phyloP scores from a whole-genome alignment of 2,329 filamentous ascomycete species.

The Westerdykella ornata region DNA sequence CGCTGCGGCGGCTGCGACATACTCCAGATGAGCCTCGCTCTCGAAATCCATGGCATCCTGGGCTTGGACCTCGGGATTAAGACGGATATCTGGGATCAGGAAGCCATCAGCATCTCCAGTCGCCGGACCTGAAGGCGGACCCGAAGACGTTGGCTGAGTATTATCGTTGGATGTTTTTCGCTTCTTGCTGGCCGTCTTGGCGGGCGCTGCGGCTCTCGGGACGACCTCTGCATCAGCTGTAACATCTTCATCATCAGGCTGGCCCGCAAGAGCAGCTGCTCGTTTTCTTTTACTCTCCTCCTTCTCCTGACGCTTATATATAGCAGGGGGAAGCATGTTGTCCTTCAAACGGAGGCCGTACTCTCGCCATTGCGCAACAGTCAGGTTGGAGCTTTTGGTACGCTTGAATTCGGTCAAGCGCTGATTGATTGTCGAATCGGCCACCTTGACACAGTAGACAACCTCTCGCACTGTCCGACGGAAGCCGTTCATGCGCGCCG shows the following conservation, averaged over 20 bases:
- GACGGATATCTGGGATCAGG: conserved; percentile 31
- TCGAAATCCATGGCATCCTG: background rate
- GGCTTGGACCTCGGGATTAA: conserved; percentile 7
- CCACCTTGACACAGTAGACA: conserved; percentile 97
- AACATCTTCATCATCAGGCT: conserved; percentile 6
- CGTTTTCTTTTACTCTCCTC: conserved; percentile 29
- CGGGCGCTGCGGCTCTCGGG: conserved; percentile 3
- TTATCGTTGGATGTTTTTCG: conserved; percentile 18
- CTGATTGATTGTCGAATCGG: conserved; percentile 85
- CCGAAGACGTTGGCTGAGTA: conserved; percentile 2
- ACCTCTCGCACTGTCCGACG: conserved; percentile 86
- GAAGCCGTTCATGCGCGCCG: conserved; percentile 97
- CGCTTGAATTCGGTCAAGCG: conserved; percentile 86
- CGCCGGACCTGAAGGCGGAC: conserved; percentile 2
- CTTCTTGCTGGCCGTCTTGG: conserved; percentile 18
- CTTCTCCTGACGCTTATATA: conserved; percentile 59
- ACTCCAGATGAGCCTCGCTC: background rate
- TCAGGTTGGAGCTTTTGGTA: conserved; percentile 76
- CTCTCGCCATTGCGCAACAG: conserved; percentile 76
- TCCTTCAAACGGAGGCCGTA: conserved; percentile 62
- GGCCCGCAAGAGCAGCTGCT: conserved; percentile 11
- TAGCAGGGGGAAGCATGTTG: conserved; percentile 62
- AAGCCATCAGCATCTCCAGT: conserved; percentile 40
- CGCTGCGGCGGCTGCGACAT: background rate
- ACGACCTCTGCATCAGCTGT: conserved; percentile 8